Conservation (phyloP, 2,329 filamentous ascomycete species). For the Phaeosphaeriaceae sp. region DNA sequence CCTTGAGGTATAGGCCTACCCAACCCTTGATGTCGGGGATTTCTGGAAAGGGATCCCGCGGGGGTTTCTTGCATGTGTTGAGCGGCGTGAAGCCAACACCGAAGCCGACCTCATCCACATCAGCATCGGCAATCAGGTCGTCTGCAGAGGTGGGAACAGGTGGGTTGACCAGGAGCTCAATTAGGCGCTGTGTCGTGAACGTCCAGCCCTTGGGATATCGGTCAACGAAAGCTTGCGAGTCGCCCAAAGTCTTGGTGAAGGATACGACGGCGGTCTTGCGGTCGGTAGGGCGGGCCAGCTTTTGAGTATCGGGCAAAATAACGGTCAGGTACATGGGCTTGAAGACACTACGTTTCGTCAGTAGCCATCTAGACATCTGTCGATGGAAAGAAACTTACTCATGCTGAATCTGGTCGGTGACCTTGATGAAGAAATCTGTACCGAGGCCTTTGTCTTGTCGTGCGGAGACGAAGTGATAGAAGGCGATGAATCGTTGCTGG, state of each 20-base stretch:
- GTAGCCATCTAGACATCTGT: slow-evolving; percentile 1
- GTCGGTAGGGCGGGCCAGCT: slow-evolving; percentile 84
- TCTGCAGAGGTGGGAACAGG: slow-evolving; percentile 72
- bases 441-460: slow-evolving; percentile 82
- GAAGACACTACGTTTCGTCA: slow-evolving; percentile 67
- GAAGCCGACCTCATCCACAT: slow-evolving; percentile 94
- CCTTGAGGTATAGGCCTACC: slow-evolving; percentile 82
- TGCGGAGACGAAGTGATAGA: slow-evolving; percentile 92
- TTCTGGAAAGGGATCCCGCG: slow-evolving; percentile 84
- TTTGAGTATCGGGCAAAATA: slow-evolving; percentile 87
- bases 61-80: slow-evolving; percentile 81
- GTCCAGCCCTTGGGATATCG: slow-evolving; percentile 79
- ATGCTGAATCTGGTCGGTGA: slow-evolving; percentile 81
- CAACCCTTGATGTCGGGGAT: slow-evolving; percentile 79
- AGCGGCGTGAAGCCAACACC: slow-evolving; percentile 93
- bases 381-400: slow-evolving; percentile 52
- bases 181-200: slow-evolving; percentile 85
- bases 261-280: slow-evolving; percentile 94
- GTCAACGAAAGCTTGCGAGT: slow-evolving; percentile 82
- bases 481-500: slow-evolving; percentile 85
- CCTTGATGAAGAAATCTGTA: slow-evolving; percentile 87
- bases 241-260: slow-evolving; percentile 88
- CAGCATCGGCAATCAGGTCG: slow-evolving; percentile 82
- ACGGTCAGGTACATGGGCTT: slow-evolving; percentile 84
- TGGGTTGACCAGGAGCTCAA: slow-evolving; percentile 88